Evolutionary conservation across 495 filamentous ascomycete genomes (phyloP).

Genomic region (Penicillium ochrochloron): DNA sequence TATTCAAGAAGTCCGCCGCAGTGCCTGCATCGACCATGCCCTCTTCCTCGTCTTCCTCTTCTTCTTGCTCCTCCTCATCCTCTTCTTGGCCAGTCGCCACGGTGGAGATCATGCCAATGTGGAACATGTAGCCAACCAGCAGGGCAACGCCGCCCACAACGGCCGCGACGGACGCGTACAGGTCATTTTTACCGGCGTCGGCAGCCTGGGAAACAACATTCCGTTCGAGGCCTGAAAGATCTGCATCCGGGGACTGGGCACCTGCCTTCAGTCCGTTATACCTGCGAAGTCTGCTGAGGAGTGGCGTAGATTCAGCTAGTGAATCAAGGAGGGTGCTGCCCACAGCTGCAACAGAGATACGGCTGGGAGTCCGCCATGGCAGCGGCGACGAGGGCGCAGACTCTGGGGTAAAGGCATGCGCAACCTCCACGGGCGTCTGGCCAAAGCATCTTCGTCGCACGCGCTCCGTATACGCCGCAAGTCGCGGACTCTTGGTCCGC

Average conservation of each 20-base stretch:
- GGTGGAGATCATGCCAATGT: conserved; percentile 37
- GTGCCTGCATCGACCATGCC: conserved; percentile 18
- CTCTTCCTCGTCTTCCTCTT: conserved; percentile 3
- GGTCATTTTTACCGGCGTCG: conserved; percentile 38
- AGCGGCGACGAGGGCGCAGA: conserved; percentile 27
- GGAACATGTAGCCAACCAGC: conserved; percentile 48
- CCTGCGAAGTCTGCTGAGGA: conserved; percentile 43
- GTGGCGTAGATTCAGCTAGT: conserved; percentile 47
- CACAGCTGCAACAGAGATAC: conserved; percentile 39
- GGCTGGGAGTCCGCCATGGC: conserved; percentile 44
- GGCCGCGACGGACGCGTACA: conserved; percentile 43
- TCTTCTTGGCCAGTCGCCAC: conserved; percentile 17
- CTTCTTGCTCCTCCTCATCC: conserved; percentile 25
- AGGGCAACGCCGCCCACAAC: conserved; percentile 42
- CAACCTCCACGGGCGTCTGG: conserved; percentile 27
- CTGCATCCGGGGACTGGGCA: conserved; percentile 35
- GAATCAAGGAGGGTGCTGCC: conserved; percentile 44
- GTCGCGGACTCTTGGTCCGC: conserved; percentile 53
- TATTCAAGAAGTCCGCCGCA: conserved; percentile 27
- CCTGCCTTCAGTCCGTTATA: conserved; percentile 42
- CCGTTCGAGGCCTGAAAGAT: conserved; percentile 33
- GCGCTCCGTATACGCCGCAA: conserved; percentile 60
- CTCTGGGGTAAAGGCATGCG: conserved; percentile 33
- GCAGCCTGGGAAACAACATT: conserved; percentile 33
- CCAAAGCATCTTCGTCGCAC: conserved; percentile 50